Conservation (phyloP, 352 stramenopile species). For the Pythium periplocum region DNA sequence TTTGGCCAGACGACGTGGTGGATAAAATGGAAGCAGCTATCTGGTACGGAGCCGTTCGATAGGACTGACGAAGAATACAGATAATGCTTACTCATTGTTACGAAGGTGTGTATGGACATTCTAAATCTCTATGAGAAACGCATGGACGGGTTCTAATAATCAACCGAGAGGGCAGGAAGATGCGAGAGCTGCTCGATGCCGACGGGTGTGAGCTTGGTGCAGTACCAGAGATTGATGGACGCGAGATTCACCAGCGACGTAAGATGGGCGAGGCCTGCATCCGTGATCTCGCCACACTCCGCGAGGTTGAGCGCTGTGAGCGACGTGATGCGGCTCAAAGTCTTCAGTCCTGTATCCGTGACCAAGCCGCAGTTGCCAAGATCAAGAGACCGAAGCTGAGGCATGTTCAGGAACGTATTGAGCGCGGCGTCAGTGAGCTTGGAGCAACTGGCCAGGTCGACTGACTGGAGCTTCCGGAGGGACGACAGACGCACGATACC, state of each 20-base stretch:
- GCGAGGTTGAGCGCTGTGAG: slow-evolving; percentile 70
- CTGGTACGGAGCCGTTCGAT: no score
- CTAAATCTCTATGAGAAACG: no score
- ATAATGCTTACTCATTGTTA: no score
- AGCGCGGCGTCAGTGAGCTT: slow-evolving; percentile 57
- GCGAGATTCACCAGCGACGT: slow-evolving; percentile 38
- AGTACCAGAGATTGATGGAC: slow-evolving; percentile 80
- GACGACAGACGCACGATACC: slow-evolving; percentile 33
- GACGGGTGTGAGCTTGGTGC: slow-evolving; percentile 55
- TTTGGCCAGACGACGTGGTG: slow-evolving; percentile 61
- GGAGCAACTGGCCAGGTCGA: slow-evolving; percentile 74
- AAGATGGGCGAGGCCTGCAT: slow-evolving; percentile 45
- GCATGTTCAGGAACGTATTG: slow-evolving; percentile 41
- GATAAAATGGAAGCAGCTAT: neutral
- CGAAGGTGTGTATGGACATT: no score
- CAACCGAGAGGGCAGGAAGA: slow-evolving; percentile 41
- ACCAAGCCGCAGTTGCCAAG: slow-evolving; percentile 79
- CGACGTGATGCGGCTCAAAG: slow-evolving; percentile 34
- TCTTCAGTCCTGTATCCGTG: slow-evolving; percentile 51
- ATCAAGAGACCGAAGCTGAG: slow-evolving; percentile 58
- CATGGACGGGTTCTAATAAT: slow-evolving; percentile 19
- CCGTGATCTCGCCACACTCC: slow-evolving; percentile 66
- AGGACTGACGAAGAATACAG: no score
- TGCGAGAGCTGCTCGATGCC: slow-evolving; percentile 45
- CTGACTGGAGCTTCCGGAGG: slow-evolving; percentile 48